Conservation (phyloP, 2,329 filamentous ascomycete genomes). For the Acrodontium crateriforme region DNA sequence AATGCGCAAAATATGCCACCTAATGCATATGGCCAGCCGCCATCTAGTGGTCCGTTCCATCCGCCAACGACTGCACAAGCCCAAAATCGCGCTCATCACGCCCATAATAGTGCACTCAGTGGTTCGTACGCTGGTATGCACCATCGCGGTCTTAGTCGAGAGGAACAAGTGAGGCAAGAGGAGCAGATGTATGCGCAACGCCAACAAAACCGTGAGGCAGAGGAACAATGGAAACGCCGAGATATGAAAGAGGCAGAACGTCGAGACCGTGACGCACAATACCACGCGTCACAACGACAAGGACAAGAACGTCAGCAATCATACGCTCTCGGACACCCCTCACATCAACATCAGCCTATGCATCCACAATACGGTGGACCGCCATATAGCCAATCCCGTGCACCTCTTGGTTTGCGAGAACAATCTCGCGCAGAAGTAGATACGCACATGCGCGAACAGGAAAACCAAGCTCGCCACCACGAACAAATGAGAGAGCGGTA, state of each 20-base stretch:
- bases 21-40: slow-evolving; percentile 17
- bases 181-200: slow-evolving; percentile 9
- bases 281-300: no score
- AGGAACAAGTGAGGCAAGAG: slow-evolving; percentile 14
- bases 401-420: slow-evolving; percentile 1
- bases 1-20: slow-evolving; percentile 14
- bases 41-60: slow-evolving; percentile 8
- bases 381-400: slow-evolving; percentile 2
- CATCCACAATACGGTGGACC: not conserved
- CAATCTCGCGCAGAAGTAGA: slow-evolving; percentile 4
- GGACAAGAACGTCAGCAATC: slow-evolving; percentile 7
- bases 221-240: slow-evolving; percentile 5
- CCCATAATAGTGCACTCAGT: slow-evolving; percentile 17
- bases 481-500: slow-evolving; percentile 3
- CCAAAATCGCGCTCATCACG: slow-evolving; percentile 17
- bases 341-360: slow-evolving; percentile 4
- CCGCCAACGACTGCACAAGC: slow-evolving; percentile 13
- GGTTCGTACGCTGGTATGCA: slow-evolving; percentile 11
- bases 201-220: slow-evolving; percentile 7
- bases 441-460: slow-evolving; percentile 7
- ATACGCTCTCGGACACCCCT: slow-evolving; percentile 4
- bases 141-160: slow-evolving; percentile 14
- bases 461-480: slow-evolving; percentile 6
- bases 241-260: slow-evolving; percentile 9
- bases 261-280: slow-evolving; percentile 7